Base-by-base conservation (phyloP, 345 rosid genomes). In the Eucalyptus sideroxylon region DNA sequence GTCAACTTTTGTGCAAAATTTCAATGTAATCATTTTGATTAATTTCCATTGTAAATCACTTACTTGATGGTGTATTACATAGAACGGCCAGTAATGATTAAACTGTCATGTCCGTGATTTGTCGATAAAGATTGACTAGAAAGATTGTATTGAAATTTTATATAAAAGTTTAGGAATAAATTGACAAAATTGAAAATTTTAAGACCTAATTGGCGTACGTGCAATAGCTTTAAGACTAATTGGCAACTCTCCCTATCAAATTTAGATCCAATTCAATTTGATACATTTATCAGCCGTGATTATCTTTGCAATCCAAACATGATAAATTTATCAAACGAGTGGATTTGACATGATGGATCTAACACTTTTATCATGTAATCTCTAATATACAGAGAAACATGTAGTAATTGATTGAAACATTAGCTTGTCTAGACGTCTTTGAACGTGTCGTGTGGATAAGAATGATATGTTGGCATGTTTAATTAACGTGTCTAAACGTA, bases 81-180 rank as follows among this genome's bases (percentile, higher is more conserved):
- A 56, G 13, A 56, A 24, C 0, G 69, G 8, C 2, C 1, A n/a
- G 0, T 6, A 30, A 65, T 14, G 40, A 65, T 9, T 65, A n/a
- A 16, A 65, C 2, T 4, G 3, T 8, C 31, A n/a, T 15, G 14
- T 72, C 2, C 8, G 2, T 8, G 6, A 31, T 69, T 69, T 69
- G 59, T 9, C 0, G 15, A 2, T 1, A 2, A 72, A 65, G 11
- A 72, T 72, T 72, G 14, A 5, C 7, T 4, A 12, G 3, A 72
- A 72, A 9, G 3, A n/a, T 3, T 65, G 4, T 14, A 65, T 30
- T 65, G 10, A 16, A 7, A n/a, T 65, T 30, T 30, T 6, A 15
- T 8, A 14, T 62, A 62, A 62, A 27, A 15, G 1, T 14, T 30
- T 62, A 14, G 34, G 37, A n/a, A 11, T 11, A 59, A 26, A 67